Evolutionary conservation across 352 stramenopile genomes (phyloP).

Genomic region (Pythium aristosporum): DNA sequence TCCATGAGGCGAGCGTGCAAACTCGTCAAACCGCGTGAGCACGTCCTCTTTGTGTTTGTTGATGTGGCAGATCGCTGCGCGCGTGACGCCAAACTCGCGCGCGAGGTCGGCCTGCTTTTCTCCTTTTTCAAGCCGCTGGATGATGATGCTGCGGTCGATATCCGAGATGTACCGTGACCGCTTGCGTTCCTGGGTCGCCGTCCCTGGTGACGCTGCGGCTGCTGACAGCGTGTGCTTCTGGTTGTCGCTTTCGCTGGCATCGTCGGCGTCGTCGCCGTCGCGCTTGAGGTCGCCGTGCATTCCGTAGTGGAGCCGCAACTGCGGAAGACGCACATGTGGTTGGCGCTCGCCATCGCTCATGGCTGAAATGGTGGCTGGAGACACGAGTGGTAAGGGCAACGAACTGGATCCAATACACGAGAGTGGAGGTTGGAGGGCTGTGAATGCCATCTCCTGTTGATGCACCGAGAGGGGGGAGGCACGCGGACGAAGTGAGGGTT

Average conservation of each 20-base stretch:
- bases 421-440: too few species aligned
- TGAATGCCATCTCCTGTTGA: too few species aligned
- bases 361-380: background rate
- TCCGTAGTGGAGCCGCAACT: slow-evolving; percentile 11
- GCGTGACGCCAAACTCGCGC: slow-evolving; percentile 65
- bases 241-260: slow-evolving; percentile 6
- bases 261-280: background rate
- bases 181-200: slow-evolving; percentile 11
- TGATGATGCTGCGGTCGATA: slow-evolving; percentile 32
- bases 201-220: background rate
- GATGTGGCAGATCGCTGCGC: slow-evolving; percentile 73
- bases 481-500: too few species aligned
- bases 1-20: slow-evolving; percentile 19
- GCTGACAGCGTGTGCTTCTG: background rate
- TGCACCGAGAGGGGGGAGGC: too few species aligned
- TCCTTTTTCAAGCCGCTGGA: slow-evolving; percentile 63
- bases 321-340: slow-evolving; percentile 4
- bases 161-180: slow-evolving; percentile 18
- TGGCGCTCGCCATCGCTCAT: slow-evolving; percentile 12
- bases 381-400: background rate
- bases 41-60: slow-evolving; percentile 74
- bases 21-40: slow-evolving; percentile 33
- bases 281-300: background rate
- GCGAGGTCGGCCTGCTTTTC: slow-evolving; percentile 65
- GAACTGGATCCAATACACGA: too few species aligned